Conservation (phyloP, 2,329 filamentous ascomycete species). For the Botrytis deweyae region DNA sequence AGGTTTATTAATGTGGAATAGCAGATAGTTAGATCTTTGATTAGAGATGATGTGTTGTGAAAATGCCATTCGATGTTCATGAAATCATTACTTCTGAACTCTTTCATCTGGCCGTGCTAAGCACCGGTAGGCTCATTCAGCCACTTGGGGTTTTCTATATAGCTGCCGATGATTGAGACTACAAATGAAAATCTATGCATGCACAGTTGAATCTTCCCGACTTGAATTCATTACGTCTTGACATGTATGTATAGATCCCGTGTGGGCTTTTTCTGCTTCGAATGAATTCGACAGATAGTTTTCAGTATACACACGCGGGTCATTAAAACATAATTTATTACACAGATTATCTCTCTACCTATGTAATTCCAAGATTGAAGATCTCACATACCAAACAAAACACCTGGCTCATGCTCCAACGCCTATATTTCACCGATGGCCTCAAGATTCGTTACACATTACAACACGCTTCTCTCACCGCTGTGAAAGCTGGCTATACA, state of each 20-base stretch:
- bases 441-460: not conserved
- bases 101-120: too few relatives aligned
- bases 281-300: not conserved
- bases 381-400: not conserved
- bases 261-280: not conserved
- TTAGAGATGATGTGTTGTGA: too few relatives aligned
- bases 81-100: too few relatives aligned
- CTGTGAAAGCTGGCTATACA: conserved; percentile 44
- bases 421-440: not conserved
- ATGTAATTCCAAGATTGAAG: not conserved
- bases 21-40: not conserved
- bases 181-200: not conserved
- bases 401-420: not conserved
- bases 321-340: not conserved
- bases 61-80: too few relatives aligned
- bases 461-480: conserved; percentile 21
- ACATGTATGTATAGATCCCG: not conserved
- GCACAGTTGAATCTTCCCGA: not conserved
- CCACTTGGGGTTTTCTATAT: not conserved
- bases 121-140: too few relatives aligned
- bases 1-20: not conserved
- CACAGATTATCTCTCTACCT: not conserved
- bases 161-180: not conserved
- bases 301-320: not conserved
- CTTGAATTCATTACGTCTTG: not conserved